Conservation (phyloP, 1,284 basidiomycete species). For the Veloporphyrellus conicus region DNA sequence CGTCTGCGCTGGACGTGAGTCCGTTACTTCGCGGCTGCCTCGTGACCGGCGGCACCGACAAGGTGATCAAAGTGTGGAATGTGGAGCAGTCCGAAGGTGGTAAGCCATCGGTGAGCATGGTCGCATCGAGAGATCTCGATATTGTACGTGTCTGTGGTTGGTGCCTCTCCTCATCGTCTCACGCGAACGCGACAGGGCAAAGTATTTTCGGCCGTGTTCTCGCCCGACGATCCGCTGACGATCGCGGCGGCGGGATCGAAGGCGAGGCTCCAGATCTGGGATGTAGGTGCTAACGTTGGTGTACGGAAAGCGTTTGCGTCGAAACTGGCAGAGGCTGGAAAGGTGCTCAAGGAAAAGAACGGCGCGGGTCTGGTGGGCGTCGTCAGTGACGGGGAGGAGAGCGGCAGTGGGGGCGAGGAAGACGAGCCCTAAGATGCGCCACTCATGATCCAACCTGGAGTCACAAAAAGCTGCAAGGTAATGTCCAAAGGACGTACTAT, state of each 20-base stretch:
- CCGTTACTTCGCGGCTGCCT: conserved; percentile 89
- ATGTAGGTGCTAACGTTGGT: conserved; percentile 74
- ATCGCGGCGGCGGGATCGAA: conserved; percentile 92
- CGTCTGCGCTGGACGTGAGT: conserved; percentile 88
- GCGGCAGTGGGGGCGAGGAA: conserved; percentile 49
- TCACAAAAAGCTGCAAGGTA: conserved; percentile 8
- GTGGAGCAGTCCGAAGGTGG: conserved; percentile 64
- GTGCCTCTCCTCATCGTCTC: neutral
- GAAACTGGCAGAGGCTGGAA: conserved; percentile 69
- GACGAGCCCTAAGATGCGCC: conserved; percentile 15
- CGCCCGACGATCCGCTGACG: conserved; percentile 91
- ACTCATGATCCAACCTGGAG: neutral
- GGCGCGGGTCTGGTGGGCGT: conserved; percentile 69
- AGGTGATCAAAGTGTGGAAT: conserved; percentile 94
- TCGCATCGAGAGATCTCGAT: conserved; percentile 87
- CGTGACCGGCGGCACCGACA: conserved; percentile 91
- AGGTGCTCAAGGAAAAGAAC: conserved; percentile 60
- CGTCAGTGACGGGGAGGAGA: conserved; percentile 64
- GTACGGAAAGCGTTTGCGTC: conserved; percentile 74
- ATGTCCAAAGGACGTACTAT: conserved; percentile 10
- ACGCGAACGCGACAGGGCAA: conserved; percentile 64
- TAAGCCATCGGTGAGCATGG: conserved; percentile 81
- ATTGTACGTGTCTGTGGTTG: conserved; percentile 56
- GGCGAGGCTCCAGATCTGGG: conserved; percentile 93
- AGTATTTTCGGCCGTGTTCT: conserved; percentile 88